Evolutionary conservation across 148 eudicot species (phyloP).

Genomic region (Silene latifolia): DNA sequence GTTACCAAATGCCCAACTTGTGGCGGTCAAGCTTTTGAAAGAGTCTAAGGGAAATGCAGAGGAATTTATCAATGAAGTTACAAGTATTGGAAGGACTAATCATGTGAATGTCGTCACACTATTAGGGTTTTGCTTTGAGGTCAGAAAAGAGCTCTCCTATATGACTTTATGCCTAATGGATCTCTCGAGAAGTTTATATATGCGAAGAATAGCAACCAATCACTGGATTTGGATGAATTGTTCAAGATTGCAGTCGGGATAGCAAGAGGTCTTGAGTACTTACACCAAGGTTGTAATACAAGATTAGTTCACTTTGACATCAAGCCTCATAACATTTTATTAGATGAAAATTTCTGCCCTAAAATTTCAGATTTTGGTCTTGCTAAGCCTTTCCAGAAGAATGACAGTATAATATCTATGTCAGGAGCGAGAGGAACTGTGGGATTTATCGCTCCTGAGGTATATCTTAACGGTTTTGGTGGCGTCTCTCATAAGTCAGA

Average conservation of each 20-base stretch:
- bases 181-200: slow-evolving; percentile 25
- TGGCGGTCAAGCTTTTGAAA: slow-evolving; percentile 68
- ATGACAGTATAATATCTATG: slow-evolving; percentile 23
- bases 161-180: slow-evolving; percentile 70
- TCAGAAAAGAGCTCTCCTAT: slow-evolving; percentile 55
- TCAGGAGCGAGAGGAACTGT: slow-evolving; percentile 24
- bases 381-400: slow-evolving; percentile 21
- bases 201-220: not conserved
- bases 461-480: slow-evolving; percentile 1
- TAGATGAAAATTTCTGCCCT: slow-evolving; percentile 22
- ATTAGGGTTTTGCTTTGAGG: slow-evolving; percentile 55
- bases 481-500: slow-evolving; percentile 22
- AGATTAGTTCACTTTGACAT: slow-evolving; percentile 35
- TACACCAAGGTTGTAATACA: slow-evolving; percentile 32
- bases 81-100: slow-evolving; percentile 57
- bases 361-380: slow-evolving; percentile 35
- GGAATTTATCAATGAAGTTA: slow-evolving; percentile 46
- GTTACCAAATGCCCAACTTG: slow-evolving; percentile 51
- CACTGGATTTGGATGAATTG: slow-evolving; percentile 16
- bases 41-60: not conserved
- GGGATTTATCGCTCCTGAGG: slow-evolving; percentile 34
- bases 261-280: slow-evolving; percentile 29
- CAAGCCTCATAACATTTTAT: slow-evolving; percentile 35
- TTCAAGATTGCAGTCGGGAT: slow-evolving; percentile 26
- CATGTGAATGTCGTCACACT: slow-evolving; percentile 60